Percentiles rank a stretch among this genome's conserved stretches.
Conservation (phyloP, 1,284 basidiomycete species). For the Hemileia vastatrix region DNA sequence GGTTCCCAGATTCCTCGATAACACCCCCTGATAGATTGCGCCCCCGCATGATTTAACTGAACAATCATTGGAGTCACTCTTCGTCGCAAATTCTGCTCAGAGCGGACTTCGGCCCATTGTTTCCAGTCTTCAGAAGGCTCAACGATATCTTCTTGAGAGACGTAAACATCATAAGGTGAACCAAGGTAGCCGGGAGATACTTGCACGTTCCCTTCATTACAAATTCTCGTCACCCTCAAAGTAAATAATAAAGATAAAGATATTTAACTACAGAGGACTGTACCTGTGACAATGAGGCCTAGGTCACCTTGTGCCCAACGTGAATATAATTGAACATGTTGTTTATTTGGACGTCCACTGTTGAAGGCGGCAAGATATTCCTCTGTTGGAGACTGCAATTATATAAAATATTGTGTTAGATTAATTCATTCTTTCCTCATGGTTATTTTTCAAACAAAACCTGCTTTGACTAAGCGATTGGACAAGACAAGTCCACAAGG, state of each 20-base stretch:
- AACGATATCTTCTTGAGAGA: not conserved
- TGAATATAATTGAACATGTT: slow-evolving; percentile 3
- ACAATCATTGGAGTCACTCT: not conserved
- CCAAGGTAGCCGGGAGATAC: slow-evolving; percentile 1
- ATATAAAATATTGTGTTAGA: not conserved
- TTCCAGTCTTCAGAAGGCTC: not conserved
- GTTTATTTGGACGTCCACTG: not conserved
- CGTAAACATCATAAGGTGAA: slow-evolving; percentile 3
- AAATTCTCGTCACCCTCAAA: not conserved
- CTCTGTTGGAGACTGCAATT: slow-evolving; percentile 6
- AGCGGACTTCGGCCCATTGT: slow-evolving; percentile 2
- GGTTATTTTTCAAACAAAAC: too few species aligned
- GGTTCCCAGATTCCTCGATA: not conserved
- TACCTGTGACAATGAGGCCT: slow-evolving; percentile 9
- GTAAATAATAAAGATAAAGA: not conserved
- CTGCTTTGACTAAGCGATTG: slow-evolving; percentile 12
- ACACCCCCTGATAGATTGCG: slow-evolving; percentile 7
- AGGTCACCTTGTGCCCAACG: slow-evolving; percentile 5
- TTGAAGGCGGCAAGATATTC: slow-evolving; percentile 8
- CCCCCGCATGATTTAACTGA: slow-evolving; percentile 8
- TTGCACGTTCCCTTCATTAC: slow-evolving; percentile 7
- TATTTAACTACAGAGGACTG: not conserved
- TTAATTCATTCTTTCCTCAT: too few species aligned
- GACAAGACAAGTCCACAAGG: slow-evolving; percentile 1
- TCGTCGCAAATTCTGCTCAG: too few species aligned